phyloP scores from a whole-genome alignment of 169 alveolate species.

The Plasmodium falciparum region DNA sequence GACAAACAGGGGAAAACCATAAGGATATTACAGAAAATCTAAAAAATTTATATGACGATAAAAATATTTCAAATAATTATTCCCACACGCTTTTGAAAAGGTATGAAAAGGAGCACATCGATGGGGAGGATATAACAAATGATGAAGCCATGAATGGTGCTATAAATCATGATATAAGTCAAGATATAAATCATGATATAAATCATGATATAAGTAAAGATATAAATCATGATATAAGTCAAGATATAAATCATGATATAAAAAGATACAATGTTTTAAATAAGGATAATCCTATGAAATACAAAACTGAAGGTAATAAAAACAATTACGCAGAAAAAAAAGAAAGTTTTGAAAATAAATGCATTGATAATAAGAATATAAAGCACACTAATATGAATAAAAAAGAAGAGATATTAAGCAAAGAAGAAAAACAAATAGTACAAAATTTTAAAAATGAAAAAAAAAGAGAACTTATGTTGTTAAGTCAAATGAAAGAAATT shows the following conservation, averaged over 20 bases:
- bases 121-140: conserved; percentile 13
- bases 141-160: not conserved
- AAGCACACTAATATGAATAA: not conserved
- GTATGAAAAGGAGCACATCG: conserved; percentile 53
- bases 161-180: not conserved
- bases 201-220: not conserved
- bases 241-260: not conserved
- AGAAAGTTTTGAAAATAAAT: not conserved
- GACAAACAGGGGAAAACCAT: conserved; percentile 17
- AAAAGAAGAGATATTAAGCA: conserved; percentile 27
- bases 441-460: conserved; percentile 66
- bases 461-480: conserved; percentile 43
- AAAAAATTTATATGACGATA: conserved; percentile 52
- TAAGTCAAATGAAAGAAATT: conserved; percentile 68
- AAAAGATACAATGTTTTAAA: not conserved
- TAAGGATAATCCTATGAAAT: not conserved
- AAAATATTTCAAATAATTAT: conserved; percentile 24
- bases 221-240: not conserved
- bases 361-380: not conserved
- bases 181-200: not conserved
- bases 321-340: no score
- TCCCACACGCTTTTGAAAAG: conserved; percentile 46
- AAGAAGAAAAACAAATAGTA: conserved; percentile 55
- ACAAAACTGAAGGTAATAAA: no score
- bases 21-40: conserved; percentile 47